phyloP scores from a whole-genome alignment of 108 stramenopile genomes.

The Cyclotella sp. region DNA sequence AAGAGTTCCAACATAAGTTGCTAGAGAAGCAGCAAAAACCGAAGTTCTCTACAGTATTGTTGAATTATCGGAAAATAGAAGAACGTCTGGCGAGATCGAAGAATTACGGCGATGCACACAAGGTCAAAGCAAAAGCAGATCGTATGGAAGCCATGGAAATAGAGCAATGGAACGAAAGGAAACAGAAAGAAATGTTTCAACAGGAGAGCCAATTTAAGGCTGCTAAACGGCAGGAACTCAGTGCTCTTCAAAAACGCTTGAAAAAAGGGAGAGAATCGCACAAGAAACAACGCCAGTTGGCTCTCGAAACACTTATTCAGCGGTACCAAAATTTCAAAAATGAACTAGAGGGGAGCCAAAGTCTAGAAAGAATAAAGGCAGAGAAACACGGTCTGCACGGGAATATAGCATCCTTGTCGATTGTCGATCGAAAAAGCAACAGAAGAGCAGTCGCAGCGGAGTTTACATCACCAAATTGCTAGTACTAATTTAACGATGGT shows the following conservation, averaged over 20 bases:
- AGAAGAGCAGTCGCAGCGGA: not conserved
- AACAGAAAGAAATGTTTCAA: slow-evolving; percentile 78
- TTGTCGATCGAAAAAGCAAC: not conserved
- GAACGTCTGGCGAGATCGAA: slow-evolving; percentile 81
- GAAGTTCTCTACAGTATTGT: slow-evolving; percentile 79
- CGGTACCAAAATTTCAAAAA: slow-evolving; percentile 83
- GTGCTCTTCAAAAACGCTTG: slow-evolving; percentile 87
- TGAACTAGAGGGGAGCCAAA: slow-evolving; percentile 74
- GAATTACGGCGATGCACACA: slow-evolving; percentile 85
- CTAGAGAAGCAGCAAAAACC: slow-evolving; percentile 64
- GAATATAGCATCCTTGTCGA: not conserved
- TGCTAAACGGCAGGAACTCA: slow-evolving; percentile 71
- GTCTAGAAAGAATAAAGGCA: slow-evolving; percentile 66
- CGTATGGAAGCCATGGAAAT: slow-evolving; percentile 78
- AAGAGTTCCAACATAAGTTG: slow-evolving; percentile 74
- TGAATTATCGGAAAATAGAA: slow-evolving; percentile 84
- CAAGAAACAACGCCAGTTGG: slow-evolving; percentile 79
- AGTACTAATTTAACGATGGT: not conserved
- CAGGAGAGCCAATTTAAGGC: slow-evolving; percentile 74
- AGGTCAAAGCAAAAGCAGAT: slow-evolving; percentile 86
- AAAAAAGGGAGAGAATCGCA: slow-evolving; percentile 81
- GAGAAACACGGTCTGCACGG: slow-evolving; percentile 28
- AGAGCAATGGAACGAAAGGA: slow-evolving; percentile 79
- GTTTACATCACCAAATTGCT: not conserved
- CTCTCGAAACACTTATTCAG: slow-evolving; percentile 76